Evolutionary conservation across 2,329 filamentous ascomycete genomes (phyloP).

Genomic region (Didymella segeticola): DNA sequence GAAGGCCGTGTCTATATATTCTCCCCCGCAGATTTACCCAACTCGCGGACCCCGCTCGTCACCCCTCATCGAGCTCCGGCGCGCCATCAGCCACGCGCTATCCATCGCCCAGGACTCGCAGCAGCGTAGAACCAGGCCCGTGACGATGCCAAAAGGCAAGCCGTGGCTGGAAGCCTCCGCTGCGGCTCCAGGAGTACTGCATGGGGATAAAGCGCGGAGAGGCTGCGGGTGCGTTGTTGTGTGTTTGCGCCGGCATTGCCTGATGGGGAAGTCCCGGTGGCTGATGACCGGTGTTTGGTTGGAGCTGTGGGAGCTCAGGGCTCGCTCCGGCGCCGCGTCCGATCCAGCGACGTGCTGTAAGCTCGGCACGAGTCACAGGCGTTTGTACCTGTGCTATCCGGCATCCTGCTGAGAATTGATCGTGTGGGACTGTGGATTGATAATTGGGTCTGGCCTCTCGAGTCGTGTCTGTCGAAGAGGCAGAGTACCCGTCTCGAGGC

Average conservation of each 20-base stretch:
- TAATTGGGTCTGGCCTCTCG: not conserved
- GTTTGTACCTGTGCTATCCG: conserved; percentile 1
- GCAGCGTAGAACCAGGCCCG: not conserved
- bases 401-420: not conserved
- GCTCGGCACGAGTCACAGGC: conserved; percentile 7
- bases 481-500: not conserved
- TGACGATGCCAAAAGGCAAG: not conserved
- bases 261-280: conserved; percentile 12
- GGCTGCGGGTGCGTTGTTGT: not conserved
- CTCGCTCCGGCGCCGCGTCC: conserved; percentile 20
- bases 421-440: not conserved
- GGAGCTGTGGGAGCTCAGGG: not conserved
- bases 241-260: conserved; percentile 18
- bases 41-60: conserved; percentile 16
- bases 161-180: not conserved
- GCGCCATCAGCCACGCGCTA: conserved; percentile 11
- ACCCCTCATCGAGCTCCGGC: conserved; percentile 15
- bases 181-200: not conserved
- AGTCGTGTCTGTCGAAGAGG: not conserved
- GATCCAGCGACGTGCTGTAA: not conserved
- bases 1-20: conserved; percentile 15
- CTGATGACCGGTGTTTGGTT: conserved; percentile 2
- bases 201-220: not conserved
- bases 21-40: conserved; percentile 18
- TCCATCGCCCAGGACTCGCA: not conserved